These are phyloP conservation scores for Apophysomyces sp. DNA, from an alignment of 371 early-diverging fungal genomes.

Conservation along the genomic window DNA sequence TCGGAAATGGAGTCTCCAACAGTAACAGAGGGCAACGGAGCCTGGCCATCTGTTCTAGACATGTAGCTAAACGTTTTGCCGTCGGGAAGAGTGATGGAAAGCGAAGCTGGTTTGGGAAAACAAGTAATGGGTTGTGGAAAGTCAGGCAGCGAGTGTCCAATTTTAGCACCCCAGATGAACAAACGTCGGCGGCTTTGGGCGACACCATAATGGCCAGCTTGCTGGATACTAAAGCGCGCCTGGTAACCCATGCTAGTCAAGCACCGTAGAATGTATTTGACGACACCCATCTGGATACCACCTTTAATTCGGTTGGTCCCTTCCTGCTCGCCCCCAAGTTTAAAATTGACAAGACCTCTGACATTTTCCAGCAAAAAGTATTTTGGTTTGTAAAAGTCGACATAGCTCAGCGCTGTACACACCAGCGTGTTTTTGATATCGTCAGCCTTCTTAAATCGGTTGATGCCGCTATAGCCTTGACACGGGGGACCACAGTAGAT, in stretches of 20 bases:
- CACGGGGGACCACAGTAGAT: conserved; percentile 73
- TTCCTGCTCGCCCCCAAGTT: conserved; percentile 50
- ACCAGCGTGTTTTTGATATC: conserved; percentile 65
- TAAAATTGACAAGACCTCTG: conserved; percentile 46
- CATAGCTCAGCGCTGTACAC: conserved; percentile 57
- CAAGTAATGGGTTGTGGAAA: conserved; percentile 53
- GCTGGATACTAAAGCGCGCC: conserved; percentile 52
- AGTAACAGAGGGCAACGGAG: conserved; percentile 51
- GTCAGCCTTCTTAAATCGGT: conserved; percentile 52
- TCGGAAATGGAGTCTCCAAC: conserved; percentile 61
- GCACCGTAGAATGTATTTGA: conserved; percentile 63
- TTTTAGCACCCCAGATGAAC: conserved; percentile 58
- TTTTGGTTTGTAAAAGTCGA: conserved; percentile 60
- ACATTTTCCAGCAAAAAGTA: conserved; percentile 68
- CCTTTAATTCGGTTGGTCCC: conserved; percentile 40
- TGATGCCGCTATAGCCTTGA: conserved; percentile 66
- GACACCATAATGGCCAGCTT: conserved; percentile 59
- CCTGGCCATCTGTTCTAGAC: conserved; percentile 36
- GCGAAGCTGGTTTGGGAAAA: conserved; percentile 29
- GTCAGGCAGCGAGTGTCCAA: conserved; percentile 48
- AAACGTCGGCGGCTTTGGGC: conserved; percentile 61
- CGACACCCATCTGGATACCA: conserved; percentile 52
- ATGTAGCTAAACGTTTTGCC: conserved; percentile 31
- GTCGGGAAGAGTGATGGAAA: conserved; percentile 33
- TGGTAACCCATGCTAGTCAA: conserved; percentile 66